Evolutionary conservation across 2,329 filamentous ascomycete genomes (phyloP).

Genomic region (Monosporascus sp.): DNA sequence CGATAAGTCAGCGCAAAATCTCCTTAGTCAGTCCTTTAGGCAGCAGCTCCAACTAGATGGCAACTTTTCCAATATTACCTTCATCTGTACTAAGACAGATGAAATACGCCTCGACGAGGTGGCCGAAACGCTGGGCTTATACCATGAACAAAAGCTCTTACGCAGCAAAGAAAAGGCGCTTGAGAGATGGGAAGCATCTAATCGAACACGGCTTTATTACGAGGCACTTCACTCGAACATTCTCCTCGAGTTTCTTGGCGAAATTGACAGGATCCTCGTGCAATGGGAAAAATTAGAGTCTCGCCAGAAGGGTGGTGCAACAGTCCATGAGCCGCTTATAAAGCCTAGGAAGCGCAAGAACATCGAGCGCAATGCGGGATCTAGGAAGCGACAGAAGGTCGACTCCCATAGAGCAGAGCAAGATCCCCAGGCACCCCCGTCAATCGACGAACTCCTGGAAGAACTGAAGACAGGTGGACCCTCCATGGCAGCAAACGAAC

Average conservation of each 20-base stretch:
- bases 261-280: slow-evolving; percentile 13
- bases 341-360: slow-evolving; percentile 36
- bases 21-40: slow-evolving; percentile 52
- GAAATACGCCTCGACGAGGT: slow-evolving; percentile 57
- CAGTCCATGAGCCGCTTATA: slow-evolving; percentile 9
- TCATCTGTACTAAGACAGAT: slow-evolving; percentile 34
- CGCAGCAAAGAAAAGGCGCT: slow-evolving; percentile 50
- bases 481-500: slow-evolving; percentile 17
- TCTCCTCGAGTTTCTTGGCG: slow-evolving; percentile 30
- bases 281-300: slow-evolving; percentile 8
- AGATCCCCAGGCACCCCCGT: slow-evolving; percentile 1
- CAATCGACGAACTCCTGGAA: slow-evolving; percentile 8
- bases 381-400: slow-evolving; percentile 10
- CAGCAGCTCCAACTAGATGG: slow-evolving; percentile 53
- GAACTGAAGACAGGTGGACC: slow-evolving; percentile 7
- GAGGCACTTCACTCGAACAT: slow-evolving; percentile 36
- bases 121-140: slow-evolving; percentile 27
- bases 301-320: slow-evolving; percentile 12
- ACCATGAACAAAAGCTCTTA: slow-evolving; percentile 29
- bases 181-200: slow-evolving; percentile 48
- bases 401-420: background rate
- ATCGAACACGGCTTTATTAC: slow-evolving; percentile 23
- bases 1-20: slow-evolving; percentile 51
- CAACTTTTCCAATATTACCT: slow-evolving; percentile 46
- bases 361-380: background rate